Percentiles rank a stretch among this genome's conserved stretches.
phyloP scores from a whole-genome alignment of 176 grass and related monocot species.

The Coix lacrymajobi region DNA sequence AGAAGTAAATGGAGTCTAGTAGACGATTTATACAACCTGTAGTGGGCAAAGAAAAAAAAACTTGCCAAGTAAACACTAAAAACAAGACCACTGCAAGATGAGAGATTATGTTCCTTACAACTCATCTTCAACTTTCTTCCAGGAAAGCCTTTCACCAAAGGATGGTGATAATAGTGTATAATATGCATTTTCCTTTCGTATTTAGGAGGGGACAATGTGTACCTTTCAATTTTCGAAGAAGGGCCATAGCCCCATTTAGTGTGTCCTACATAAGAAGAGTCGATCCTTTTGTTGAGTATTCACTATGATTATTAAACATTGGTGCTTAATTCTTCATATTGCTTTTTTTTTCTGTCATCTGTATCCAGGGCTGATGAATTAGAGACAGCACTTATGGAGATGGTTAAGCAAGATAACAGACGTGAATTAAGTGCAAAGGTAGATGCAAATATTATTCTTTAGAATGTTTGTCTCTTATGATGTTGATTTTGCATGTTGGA shows the following conservation, averaged over 20 bases:
- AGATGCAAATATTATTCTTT: slow-evolving; percentile 1
- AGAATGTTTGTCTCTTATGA: background rate
- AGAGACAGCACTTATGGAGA: slow-evolving; percentile 97
- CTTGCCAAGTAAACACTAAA: background rate
- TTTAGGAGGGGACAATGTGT: background rate
- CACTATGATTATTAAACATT: background rate
- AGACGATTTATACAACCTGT: background rate
- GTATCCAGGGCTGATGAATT: slow-evolving; percentile 84
- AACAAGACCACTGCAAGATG: background rate
- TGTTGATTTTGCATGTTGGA: slow-evolving; percentile 7
- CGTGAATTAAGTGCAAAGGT: slow-evolving; percentile 91
- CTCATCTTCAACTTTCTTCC: background rate
- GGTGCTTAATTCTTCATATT: slow-evolving; percentile 10
- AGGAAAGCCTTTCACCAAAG: background rate
- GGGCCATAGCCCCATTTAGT: background rate
- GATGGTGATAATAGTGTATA: background rate
- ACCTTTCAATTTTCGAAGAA: background rate
- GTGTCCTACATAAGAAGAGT: background rate
- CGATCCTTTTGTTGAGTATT: background rate
- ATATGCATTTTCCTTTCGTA: background rate
- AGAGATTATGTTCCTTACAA: background rate
- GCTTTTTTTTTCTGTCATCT: slow-evolving; percentile 11
- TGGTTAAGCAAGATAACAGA: slow-evolving; percentile 98
- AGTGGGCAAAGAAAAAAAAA: background rate
- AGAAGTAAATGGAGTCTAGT: background rate